phyloP scores from a whole-genome alignment of 1,139 yeast genomes.

The Nadsonia starkeyi-henricii region DNA sequence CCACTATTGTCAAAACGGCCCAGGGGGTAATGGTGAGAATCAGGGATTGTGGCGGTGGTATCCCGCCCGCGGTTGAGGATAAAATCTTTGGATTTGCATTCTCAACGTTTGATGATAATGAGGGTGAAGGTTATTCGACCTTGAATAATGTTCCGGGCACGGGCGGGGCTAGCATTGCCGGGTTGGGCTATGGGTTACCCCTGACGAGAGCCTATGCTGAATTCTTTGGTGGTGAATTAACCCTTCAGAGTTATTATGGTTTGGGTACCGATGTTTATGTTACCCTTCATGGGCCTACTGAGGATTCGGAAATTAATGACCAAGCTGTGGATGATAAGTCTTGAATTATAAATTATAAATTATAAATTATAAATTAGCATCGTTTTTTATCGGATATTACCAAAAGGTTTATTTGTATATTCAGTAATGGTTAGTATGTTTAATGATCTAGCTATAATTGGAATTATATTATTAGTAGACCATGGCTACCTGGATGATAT shows the following conservation, averaged over 20 bases:
- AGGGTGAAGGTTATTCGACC: conserved; percentile 34
- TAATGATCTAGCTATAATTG: no score
- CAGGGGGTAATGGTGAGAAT: conserved; percentile 40
- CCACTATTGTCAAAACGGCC: conserved; percentile 49
- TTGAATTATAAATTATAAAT: no score
- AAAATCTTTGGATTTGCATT: conserved; percentile 77
- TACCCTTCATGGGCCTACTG: conserved; percentile 31
- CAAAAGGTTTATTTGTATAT: no score
- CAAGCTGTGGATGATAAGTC: no score
- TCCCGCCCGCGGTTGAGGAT: conserved; percentile 46
- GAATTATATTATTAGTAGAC: no score
- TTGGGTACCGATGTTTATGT: conserved; percentile 74
- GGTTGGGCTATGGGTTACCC: conserved; percentile 94
- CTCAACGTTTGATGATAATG: conserved; percentile 54
- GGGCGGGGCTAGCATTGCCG: conserved; percentile 69
- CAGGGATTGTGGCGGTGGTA: conserved; percentile 84
- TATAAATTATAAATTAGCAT: no score
- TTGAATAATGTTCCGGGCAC: conserved; percentile 58
- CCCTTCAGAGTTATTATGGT: conserved; percentile 68
- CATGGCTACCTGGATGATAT: no score
- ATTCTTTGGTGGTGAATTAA: conserved; percentile 61
- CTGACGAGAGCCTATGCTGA: conserved; percentile 61
- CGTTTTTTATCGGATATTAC: no score
- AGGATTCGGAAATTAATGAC: not conserved
- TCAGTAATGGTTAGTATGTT: no score